Percentiles rank a stretch among this genome's conserved stretches.
Conservation (phyloP, 306 rosid genomes). For the Cicer pinnatifidum region DNA sequence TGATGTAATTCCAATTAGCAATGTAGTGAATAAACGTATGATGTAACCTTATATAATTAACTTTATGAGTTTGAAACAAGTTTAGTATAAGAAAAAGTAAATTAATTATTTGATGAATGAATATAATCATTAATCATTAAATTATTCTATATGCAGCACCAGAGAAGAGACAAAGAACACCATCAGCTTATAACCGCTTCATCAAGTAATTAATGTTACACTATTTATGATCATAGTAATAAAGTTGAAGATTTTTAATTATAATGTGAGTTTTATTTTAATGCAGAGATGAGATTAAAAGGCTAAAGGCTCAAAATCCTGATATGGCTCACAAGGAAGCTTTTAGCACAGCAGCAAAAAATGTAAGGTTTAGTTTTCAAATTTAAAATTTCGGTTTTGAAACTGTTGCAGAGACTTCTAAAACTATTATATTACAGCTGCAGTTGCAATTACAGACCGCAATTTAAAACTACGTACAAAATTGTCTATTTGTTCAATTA, state of each 20-base stretch:
- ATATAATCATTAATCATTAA: background rate
- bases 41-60: conserved; percentile 40
- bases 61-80: background rate
- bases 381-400: background rate
- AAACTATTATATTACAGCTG: background rate
- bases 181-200: conserved; percentile 91
- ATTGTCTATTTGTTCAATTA: background rate
- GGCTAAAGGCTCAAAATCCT: conserved; percentile 89
- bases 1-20: conserved; percentile 54
- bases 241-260: background rate
- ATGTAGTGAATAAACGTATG: conserved; percentile 79
- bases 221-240: background rate
- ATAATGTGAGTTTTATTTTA: conserved; percentile 35
- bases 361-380: conserved; percentile 53
- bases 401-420: background rate
- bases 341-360: conserved; percentile 88
- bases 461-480: background rate
- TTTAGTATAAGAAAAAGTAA: background rate
- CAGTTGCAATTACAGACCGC: background rate
- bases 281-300: conserved; percentile 85
- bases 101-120: conserved; percentile 29
- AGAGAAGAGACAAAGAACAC: conserved; percentile 94
- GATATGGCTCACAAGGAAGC: conserved; percentile 94
- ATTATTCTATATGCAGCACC: conserved; percentile 59
- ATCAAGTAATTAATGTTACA: conserved; percentile 65